phyloP scores from a whole-genome alignment of 768 basidiomycete species.

The Aureoboletus auriporus region DNA sequence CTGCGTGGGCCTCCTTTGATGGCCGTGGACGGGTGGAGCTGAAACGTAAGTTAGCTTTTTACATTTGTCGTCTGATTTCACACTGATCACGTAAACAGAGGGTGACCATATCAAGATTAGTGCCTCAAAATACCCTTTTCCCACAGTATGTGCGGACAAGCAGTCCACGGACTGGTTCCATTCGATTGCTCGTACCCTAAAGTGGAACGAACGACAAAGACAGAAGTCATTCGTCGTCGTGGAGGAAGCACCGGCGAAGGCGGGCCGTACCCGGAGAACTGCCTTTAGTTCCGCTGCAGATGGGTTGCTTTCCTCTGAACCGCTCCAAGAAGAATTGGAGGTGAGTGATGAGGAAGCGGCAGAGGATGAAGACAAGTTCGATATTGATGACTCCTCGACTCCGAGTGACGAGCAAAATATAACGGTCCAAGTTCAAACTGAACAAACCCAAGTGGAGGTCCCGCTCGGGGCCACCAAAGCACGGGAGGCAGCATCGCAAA shows the following conservation, averaged over 20 bases:
- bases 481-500: constrained; percentile 22
- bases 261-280: constrained; percentile 22
- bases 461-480: constrained; percentile 27
- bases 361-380: constrained; percentile 76
- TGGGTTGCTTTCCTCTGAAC: constrained; percentile 13
- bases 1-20: constrained; percentile 98
- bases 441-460: constrained; percentile 12
- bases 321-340: constrained; percentile 41
- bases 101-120: constrained; percentile 99
- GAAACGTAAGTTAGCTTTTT: constrained; percentile 61
- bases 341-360: constrained; percentile 38
- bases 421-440: constrained; percentile 6
- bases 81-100: constrained; percentile 49
- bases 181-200: constrained; percentile 91
- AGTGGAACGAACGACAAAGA: constrained; percentile 98
- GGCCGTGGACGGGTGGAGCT: constrained; percentile 95
- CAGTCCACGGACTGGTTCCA: constrained; percentile 99
- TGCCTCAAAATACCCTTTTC: constrained; percentile 96
- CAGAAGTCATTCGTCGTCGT: constrained; percentile 99
- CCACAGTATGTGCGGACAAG: constrained; percentile 96
- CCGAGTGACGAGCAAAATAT: constrained; percentile 10
- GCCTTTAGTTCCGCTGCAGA: constrained; percentile 5
- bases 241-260: constrained; percentile 71
- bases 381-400: constrained; percentile 87
- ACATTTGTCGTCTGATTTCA: neutral